Evolutionary conservation across 306 rosid species (phyloP).

Genomic region (Adenanthera pavonina): DNA sequence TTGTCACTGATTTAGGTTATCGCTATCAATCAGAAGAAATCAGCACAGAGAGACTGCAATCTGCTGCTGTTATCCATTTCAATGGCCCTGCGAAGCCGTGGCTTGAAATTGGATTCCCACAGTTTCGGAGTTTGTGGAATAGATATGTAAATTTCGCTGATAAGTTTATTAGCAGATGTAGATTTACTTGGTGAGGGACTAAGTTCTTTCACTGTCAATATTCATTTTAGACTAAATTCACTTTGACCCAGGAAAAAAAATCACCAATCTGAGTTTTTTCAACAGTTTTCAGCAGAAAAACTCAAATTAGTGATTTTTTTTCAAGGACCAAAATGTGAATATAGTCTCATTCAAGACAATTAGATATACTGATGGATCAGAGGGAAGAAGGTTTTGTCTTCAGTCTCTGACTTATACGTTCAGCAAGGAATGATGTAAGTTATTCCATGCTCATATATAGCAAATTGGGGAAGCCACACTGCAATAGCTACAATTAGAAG

Average conservation of each 20-base stretch:
- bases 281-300: neutral
- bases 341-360: slow-evolving; percentile 20
- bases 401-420: slow-evolving; percentile 67
- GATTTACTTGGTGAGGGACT: slow-evolving; percentile 55
- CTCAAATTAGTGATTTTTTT: neutral
- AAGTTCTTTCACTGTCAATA: slow-evolving; percentile 42
- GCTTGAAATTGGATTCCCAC: slow-evolving; percentile 81
- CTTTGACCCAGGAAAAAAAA: neutral
- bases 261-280: neutral
- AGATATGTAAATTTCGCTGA: slow-evolving; percentile 70
- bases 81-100: slow-evolving; percentile 95
- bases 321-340: slow-evolving; percentile 2
- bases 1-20: slow-evolving; percentile 69
- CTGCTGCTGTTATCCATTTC: slow-evolving; percentile 75
- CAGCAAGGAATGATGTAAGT: slow-evolving; percentile 37
- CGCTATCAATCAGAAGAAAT: slow-evolving; percentile 52
- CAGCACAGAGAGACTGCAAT: slow-evolving; percentile 49
- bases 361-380: slow-evolving; percentile 46
- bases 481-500: slow-evolving; percentile 35
- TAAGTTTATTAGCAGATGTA: slow-evolving; percentile 68
- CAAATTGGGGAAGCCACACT: slow-evolving; percentile 50
- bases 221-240: slow-evolving; percentile 45
- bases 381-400: slow-evolving; percentile 91
- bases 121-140: slow-evolving; percentile 72
- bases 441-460: slow-evolving; percentile 55